Evolutionary conservation across 2,329 filamentous ascomycete genomes (phyloP), one percentile per base, ranked within the genome.

Genomic region (Fusarium protoensiforme): DNA sequence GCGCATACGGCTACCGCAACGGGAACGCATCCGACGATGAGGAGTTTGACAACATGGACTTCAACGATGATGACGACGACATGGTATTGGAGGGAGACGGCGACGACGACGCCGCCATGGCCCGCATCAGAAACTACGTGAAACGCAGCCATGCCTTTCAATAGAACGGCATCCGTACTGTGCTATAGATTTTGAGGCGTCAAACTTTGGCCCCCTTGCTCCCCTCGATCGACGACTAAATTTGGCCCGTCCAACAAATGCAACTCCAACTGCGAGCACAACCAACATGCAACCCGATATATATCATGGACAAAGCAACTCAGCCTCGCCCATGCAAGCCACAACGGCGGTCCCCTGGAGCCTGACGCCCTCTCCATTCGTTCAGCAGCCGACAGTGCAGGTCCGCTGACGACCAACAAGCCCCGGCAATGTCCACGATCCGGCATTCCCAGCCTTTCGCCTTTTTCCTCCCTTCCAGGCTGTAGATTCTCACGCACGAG

Each of bases 21-120:
- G 81, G 81, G 27, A 87, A 89, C 61, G 87, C 86, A 10, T 89
- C 88, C 3, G 88, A 89, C 71, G 81, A 86, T 9, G 88, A 90
- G 74, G 88, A 90, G 73, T 89, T 85, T 63, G 86, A 86, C 62
- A 79, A 85, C 22, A 79, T 80, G 8, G 77, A 81, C 27, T 80
- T 81, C 43, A 78, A 81, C 18, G 82, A 83, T 27, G 79, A 82
- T 41, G 80, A 81, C 22, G 81, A 84, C 57, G 81, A 82, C 22
- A 80, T 80, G 73, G 82, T 81, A 41, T 78, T 85, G 56, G 83
- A 84, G 24, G 80, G 75, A 22, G 77, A 76, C 39, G 38, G 64
- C 43, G 82, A 83, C 43, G 83, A 84, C 60, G 81, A 82, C 56
- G 78, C 78, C 54, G 78, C 80, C 22, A 83, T 83, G 81, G 82